These are phyloP conservation scores for Penicillium argentinense DNA, from an alignment of 495 filamentous ascomycete species.

Conservation along the genomic window DNA sequence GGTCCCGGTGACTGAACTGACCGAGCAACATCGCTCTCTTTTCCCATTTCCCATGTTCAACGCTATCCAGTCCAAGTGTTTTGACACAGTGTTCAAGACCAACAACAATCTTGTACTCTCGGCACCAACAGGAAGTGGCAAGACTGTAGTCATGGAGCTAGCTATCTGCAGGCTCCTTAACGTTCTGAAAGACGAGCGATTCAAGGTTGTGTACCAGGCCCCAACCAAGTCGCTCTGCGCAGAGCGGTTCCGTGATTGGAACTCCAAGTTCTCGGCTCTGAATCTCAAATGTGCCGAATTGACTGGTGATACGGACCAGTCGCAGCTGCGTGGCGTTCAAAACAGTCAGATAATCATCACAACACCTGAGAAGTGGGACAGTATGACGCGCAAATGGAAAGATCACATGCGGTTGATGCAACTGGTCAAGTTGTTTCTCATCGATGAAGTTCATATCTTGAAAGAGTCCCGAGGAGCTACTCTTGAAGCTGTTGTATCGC, in stretches of 20 bases:
- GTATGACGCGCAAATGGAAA: slow-evolving; percentile 92
- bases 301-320: slow-evolving; percentile 85
- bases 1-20: slow-evolving; percentile 68
- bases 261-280: slow-evolving; percentile 74
- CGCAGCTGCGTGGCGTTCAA: slow-evolving; percentile 71
- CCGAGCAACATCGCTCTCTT: slow-evolving; percentile 72
- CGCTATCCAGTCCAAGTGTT: slow-evolving; percentile 88
- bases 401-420: slow-evolving; percentile 83
- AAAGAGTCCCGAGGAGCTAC: slow-evolving; percentile 89
- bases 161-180: slow-evolving; percentile 81
- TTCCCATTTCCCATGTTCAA: slow-evolving; percentile 88
- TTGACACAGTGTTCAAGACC: slow-evolving; percentile 65
- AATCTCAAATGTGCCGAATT: slow-evolving; percentile 79
- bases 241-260: slow-evolving; percentile 83
- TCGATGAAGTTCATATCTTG: slow-evolving; percentile 95
- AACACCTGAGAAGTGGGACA: slow-evolving; percentile 98
- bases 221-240: slow-evolving; percentile 92
- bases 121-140: slow-evolving; percentile 91
- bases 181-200: slow-evolving; percentile 61
- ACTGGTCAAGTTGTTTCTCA: slow-evolving; percentile 85
- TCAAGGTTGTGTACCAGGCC: slow-evolving; percentile 94
- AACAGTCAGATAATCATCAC: slow-evolving; percentile 90
- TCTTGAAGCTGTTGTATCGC: slow-evolving; percentile 91
- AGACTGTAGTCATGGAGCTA: slow-evolving; percentile 87
- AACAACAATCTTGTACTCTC: slow-evolving; percentile 86